Evolutionary conservation across 495 filamentous ascomycete species (phyloP).

Genomic region (Beverwykella pulmonaria): DNA sequence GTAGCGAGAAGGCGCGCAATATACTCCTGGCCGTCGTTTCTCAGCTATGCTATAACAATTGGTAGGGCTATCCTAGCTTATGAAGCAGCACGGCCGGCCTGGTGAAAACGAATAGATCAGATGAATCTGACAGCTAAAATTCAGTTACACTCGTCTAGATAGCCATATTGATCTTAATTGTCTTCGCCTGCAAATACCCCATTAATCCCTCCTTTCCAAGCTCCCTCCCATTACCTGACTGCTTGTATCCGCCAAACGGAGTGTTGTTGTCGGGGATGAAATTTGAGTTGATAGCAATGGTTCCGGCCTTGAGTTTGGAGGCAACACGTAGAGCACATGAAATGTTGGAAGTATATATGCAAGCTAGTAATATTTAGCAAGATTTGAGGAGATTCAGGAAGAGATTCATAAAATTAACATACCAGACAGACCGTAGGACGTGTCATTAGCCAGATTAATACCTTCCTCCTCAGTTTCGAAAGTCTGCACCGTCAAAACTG

Average conservation of each 20-base stretch:
- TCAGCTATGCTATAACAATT: no score
- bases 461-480: slow-evolving; percentile 46
- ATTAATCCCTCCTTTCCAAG: not conserved
- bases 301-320: not conserved
- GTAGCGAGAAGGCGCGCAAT: no score
- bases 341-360: not conserved
- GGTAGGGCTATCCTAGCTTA: no score
- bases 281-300: not conserved
- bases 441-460: slow-evolving; percentile 40
- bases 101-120: no score
- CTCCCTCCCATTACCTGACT: not conserved
- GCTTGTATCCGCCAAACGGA: not conserved
- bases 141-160: no score
- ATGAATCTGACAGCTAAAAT: no score
- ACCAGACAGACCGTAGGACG: slow-evolving; percentile 33
- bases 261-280: not conserved
- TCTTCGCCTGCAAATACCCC: not conserved
- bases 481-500: slow-evolving; percentile 39
- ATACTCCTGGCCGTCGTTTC: no score
- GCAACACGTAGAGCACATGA: not conserved
- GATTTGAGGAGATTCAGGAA: no score
- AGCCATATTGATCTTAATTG: not conserved
- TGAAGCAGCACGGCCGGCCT: no score
- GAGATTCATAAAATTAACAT: no score
- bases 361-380: no score